Base-by-base conservation (phyloP, 2,329 filamentous ascomycete genomes). In the Aspergillus sp. region DNA sequence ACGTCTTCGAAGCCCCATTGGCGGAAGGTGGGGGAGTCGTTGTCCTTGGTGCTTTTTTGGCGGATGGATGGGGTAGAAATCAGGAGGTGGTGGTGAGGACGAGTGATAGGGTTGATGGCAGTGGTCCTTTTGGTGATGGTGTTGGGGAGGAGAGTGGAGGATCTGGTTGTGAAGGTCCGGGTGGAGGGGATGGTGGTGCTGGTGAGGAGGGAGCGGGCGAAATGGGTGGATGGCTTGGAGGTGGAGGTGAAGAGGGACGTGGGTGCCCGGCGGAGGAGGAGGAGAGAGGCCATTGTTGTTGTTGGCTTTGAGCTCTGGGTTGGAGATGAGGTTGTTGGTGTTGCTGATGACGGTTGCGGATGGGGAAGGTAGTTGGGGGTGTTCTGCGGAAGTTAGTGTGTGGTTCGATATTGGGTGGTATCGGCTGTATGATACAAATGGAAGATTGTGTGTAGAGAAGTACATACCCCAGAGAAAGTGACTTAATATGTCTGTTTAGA, bases 1-100 rank as follows among this genome's bases (percentile, higher is more conserved):
- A 76, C 75, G 43, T 77, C 74, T 65, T 77, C 74, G 51, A 76
- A 77, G 6, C 65, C 69, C 70, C 73, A 75, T 57, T 71, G 53
- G 30, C 65, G 67, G 21, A 74, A 63, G n/a, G 51, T 39, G 32
- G 30, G 54, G 8, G 41, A 5, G 2, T 36, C 36, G 15, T 15
- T 9, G 45, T 62, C 43, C 3, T 61, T 45, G 43, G 66, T 55
- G 59, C 67, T 17, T 28, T 65, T 65, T 54, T 58, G 63, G 10
- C 71, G 72, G 4, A 58, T 43, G 3, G 53, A 49, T n/a, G 17
- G 12, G 23, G 15, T 13, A 30, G 9, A 23, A n/a, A 36, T 36
- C 8, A 47, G 25, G 21, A 5, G 23, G 19, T 13, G 12, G 32
- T 53, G 39, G 21, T 38, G 51, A 36, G 23, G 17, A 4, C 30